Evolutionary conservation across 352 stramenopile species (phyloP).

Genomic region (Phytophthora melonis): DNA sequence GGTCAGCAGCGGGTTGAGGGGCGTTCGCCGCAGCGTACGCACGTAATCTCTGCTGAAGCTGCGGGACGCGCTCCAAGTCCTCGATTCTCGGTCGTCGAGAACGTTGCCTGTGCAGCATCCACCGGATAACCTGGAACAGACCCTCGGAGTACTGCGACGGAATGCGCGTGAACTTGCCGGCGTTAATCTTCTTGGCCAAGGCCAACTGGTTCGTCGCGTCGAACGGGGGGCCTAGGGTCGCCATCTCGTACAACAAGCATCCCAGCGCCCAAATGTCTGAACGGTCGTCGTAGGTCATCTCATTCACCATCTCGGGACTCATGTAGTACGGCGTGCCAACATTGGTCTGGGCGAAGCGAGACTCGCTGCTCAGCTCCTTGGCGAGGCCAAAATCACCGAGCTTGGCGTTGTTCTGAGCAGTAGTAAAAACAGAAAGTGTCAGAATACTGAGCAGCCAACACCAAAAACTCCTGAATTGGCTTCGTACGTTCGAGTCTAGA

Average conservation of each 20-base stretch:
- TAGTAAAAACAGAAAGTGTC: neutral
- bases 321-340: constrained; percentile 95
- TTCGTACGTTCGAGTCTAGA: constrained; percentile 86
- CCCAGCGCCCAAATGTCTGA: constrained; percentile 94
- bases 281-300: constrained; percentile 93
- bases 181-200: constrained; percentile 95
- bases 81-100: constrained; percentile 86
- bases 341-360: constrained; percentile 91
- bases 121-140: constrained; percentile 90
- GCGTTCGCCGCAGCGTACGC: constrained; percentile 74
- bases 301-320: constrained; percentile 93
- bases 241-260: constrained; percentile 93
- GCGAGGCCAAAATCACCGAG: constrained; percentile 93
- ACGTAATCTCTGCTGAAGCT: constrained; percentile 82
- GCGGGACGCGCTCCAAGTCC: constrained; percentile 84
- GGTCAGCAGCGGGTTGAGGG: constrained; percentile 50
- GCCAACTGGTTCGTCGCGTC: constrained; percentile 93
- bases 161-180: constrained; percentile 92
- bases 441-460: neutral
- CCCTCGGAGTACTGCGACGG: constrained; percentile 92
- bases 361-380: constrained; percentile 92
- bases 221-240: constrained; percentile 90
- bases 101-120: constrained; percentile 91
- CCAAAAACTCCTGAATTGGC: constrained; percentile 1
- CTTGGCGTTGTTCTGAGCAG: constrained; percentile 88